A percentile compares a stretch with the other conserved stretches of the same genome.
These are phyloP conservation scores for Bassia scoparia DNA, from an alignment of 148 eudicot species.

Conservation along the genomic window DNA sequence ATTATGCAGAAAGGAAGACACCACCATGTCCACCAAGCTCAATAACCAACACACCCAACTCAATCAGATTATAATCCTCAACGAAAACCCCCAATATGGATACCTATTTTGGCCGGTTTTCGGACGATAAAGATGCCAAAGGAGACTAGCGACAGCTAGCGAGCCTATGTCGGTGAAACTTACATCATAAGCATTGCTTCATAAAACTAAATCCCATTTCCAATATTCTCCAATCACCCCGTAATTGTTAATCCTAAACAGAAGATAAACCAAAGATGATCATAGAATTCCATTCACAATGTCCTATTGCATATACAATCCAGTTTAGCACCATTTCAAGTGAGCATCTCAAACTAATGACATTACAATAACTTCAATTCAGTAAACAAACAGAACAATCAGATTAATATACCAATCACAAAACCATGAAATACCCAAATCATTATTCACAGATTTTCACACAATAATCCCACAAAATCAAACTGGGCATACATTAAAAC, in stretches of 20 bases:
- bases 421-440: slow-evolving; percentile 13
- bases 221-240: not conserved
- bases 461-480: slow-evolving; percentile 1
- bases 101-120: not conserved
- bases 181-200: not conserved
- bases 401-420: not conserved
- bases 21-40: not conserved
- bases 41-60: not conserved
- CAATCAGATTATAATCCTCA: not conserved
- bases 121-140: not conserved
- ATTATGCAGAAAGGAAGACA: not conserved
- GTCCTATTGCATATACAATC: not conserved
- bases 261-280: not conserved
- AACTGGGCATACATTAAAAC: slow-evolving; percentile 8
- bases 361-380: not conserved
- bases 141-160: not conserved
- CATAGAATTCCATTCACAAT: not conserved
- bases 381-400: not conserved
- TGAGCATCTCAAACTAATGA: not conserved
- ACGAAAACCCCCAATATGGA: not conserved
- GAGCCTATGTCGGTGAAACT: not conserved
- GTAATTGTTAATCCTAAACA: not conserved
- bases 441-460: slow-evolving; percentile 18
- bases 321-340: not conserved
- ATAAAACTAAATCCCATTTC: not conserved